Evolutionary conservation across 768 basidiomycete genomes (phyloP), one percentile per base, ranked within the genome.

Genomic region (Rhodocollybia butyracea): DNA sequence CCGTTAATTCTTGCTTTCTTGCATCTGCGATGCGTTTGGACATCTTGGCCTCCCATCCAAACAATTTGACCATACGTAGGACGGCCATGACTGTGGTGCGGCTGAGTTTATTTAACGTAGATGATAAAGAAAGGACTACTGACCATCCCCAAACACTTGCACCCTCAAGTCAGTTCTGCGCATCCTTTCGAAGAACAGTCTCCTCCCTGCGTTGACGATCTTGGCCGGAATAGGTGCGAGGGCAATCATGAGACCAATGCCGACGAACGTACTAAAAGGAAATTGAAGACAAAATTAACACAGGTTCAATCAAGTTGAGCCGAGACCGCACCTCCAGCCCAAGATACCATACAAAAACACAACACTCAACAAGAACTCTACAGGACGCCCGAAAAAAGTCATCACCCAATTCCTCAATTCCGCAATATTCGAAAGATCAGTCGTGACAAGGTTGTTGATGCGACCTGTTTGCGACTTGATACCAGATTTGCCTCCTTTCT

Each of bases 361-460:
- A 6, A 31, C 24, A 19, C 29, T 39, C 10, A 50, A 46, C 3
- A 50, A 7, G 22, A 56, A 40, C 31, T 41, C 38, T 32, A 46
- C 10, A 2, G 53, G 53, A 10, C 40, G 24, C 15, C 29, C 6
- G 13, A 48, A 15, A 7, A 56, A 26, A 17, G 26, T 32, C 13
- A 31, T 3, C 8, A 39, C n/a, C 30, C 40, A 21, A 17, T 55
- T 46, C 13, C 30, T 17, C 27, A 55, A 17, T 13, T 56, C 55
- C 7, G 47, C 13, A 19, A 59, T 56, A 36, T 22, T 26, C 15
- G 21, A 31, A 36, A 63, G 32, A 60, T 85, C 84, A 3, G 79
- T 78, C 6, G 81, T 78, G 50, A 84, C 75, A 10, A 84, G 66
- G 52, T 84, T 85, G 63, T 80, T 83, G 67, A 85, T 79, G 60